These are phyloP conservation scores for Alloteropsis semialata DNA, from an alignment of 176 grass and related monocot species.

Conservation along the genomic window DNA sequence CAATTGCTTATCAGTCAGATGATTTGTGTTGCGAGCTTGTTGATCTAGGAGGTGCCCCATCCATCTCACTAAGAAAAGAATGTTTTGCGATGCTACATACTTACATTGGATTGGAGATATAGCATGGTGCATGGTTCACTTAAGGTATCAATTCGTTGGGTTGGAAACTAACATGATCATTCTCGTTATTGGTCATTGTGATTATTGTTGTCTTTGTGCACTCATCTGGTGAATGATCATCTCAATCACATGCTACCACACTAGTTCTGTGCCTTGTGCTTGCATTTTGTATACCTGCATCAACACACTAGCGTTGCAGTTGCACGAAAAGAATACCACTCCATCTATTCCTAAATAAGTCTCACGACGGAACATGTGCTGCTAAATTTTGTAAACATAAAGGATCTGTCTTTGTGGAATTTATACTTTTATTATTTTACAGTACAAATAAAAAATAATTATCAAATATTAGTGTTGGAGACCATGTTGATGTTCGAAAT, in stretches of 20 bases:
- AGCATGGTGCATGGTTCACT: not conserved
- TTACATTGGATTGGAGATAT: not conserved
- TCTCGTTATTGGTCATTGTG: not conserved
- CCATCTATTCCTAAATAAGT: not conserved
- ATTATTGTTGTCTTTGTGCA: not conserved
- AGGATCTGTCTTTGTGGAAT: not conserved
- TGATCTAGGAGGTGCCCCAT: not conserved
- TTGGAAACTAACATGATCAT: not conserved
- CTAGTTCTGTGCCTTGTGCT: not conserved
- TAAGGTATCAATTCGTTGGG: not conserved
- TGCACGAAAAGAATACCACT: not conserved
- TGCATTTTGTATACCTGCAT: not conserved
- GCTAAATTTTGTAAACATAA: not conserved
- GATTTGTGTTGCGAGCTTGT: not conserved
- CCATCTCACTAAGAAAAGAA: slow-evolving; percentile 18
- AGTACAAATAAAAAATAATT: not conserved
- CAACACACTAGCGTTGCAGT: not conserved
- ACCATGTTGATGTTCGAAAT: not conserved
- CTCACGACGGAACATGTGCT: not conserved
- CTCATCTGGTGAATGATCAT: not conserved
- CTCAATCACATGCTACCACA: not conserved
- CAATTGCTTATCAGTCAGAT: not conserved
- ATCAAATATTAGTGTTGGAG: not conserved
- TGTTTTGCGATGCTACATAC: not conserved
- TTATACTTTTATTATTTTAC: not conserved